Percentiles rank a stretch among this genome's conserved stretches.
Conservation (phyloP, 2,329 filamentous ascomycete genomes). For the Nothophaeocryptopus gaeumannii region DNA sequence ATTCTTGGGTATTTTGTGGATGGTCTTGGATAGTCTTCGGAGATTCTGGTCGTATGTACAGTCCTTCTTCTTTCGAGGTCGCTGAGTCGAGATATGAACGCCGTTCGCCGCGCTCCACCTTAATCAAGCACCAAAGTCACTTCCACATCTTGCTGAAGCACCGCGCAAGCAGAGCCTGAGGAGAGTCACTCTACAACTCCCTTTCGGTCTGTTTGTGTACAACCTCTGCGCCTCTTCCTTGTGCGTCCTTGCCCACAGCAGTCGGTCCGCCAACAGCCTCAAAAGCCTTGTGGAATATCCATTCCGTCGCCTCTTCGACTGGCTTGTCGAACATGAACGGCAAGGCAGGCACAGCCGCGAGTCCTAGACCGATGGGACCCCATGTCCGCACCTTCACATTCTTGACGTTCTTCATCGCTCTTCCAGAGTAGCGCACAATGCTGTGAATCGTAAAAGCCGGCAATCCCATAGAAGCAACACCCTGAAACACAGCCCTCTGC, state of each 20-base stretch:
- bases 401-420: conserved; percentile 78
- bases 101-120: no score
- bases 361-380: conserved; percentile 78
- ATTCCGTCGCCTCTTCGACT: conserved; percentile 88
- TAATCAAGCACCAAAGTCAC: no score
- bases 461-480: conserved; percentile 85
- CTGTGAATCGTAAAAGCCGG: conserved; percentile 93
- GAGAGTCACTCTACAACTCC: neutral
- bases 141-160: no score
- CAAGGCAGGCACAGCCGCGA: conserved; percentile 70
- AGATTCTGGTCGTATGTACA: no score
- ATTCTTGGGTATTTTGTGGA: no score
- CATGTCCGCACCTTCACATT: conserved; percentile 75
- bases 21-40: no score
- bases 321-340: conserved; percentile 86
- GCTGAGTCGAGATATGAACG: no score
- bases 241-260: conserved; percentile 49
- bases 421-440: conserved; percentile 84
- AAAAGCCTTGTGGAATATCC: conserved; percentile 81
- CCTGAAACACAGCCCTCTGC: conserved; percentile 87
- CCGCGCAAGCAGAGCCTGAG: no score
- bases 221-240: conserved; percentile 33
- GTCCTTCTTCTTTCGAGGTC: no score
- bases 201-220: conserved; percentile 10
- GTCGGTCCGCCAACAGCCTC: conserved; percentile 65